phyloP scores from a whole-genome alignment of 192 early-diverging fungal species.

The Coemansia guatemalensis region DNA sequence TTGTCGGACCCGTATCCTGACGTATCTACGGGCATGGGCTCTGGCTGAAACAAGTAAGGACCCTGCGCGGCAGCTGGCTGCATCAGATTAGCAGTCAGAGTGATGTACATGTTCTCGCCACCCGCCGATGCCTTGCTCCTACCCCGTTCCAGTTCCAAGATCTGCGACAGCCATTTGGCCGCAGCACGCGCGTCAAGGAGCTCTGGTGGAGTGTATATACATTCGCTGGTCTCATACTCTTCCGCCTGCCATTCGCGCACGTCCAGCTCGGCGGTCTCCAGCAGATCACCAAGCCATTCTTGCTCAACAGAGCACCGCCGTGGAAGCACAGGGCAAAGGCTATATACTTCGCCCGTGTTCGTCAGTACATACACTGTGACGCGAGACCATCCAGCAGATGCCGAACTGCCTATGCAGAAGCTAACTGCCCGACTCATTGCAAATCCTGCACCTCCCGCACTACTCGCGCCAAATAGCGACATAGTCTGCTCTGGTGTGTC shows the following conservation, averaged over 20 bases:
- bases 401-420: slow-evolving; percentile 49
- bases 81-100: slow-evolving; percentile 18
- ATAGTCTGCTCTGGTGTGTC: slow-evolving; percentile 66
- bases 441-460: slow-evolving; percentile 20
- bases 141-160: slow-evolving; percentile 19
- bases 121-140: slow-evolving; percentile 2
- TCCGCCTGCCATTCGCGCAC: slow-evolving; percentile 54
- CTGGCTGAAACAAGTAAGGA: slow-evolving; percentile 54
- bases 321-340: slow-evolving; percentile 78
- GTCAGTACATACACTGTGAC: slow-evolving; percentile 70
- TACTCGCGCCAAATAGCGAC: slow-evolving; percentile 23
- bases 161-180: slow-evolving; percentile 25
- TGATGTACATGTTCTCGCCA: slow-evolving; percentile 27
- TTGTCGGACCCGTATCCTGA: slow-evolving; percentile 23
- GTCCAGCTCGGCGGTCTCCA: slow-evolving; percentile 40
- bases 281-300: slow-evolving; percentile 37
- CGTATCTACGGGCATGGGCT: slow-evolving; percentile 25
- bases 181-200: slow-evolving; percentile 38
- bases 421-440: slow-evolving; percentile 46
- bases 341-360: slow-evolving; percentile 69
- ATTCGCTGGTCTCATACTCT: slow-evolving; percentile 36
- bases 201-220: slow-evolving; percentile 42
- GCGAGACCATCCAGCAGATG: slow-evolving; percentile 63
- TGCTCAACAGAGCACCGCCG: slow-evolving; percentile 35
- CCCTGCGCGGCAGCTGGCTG: slow-evolving; percentile 33